Base-by-base conservation (phyloP, 352 stramenopile species). In the Globisporangium alternatum region DNA sequence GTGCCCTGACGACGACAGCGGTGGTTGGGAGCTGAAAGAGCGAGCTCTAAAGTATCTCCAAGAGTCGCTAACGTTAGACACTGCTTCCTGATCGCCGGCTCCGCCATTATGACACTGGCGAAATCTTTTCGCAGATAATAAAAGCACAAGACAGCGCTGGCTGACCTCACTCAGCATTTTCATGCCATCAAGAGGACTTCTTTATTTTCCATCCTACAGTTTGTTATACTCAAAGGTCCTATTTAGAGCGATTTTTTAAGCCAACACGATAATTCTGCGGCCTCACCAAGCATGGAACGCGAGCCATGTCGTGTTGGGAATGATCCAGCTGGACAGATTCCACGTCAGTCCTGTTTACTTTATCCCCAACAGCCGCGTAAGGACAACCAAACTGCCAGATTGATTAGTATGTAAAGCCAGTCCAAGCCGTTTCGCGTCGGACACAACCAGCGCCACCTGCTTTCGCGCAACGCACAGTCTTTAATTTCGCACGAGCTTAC, bases 11-110 rank as follows among this genome's bases (percentile, higher is more conserved):
- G 15, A 10, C 2, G 1, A 19, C 47, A 22, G 15, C 12, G 35
- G 39, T 45, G 43, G 22, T 7, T 8, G 43, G 9, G 51, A 58
- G 4, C n/a, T 5, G 13, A 33, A 58, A n/a, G 31, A 30, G 35
- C 3, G 52, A 25, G 51, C n/a, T 45, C 52, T 13, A 58, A 58
- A 58, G 52, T 45, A 58, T 58, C 52, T 58, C 17, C 19, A 58
- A 45, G 52, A 45, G n/a, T 9, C 31, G 31, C 30, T 55, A 37
- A 55, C 30, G 25, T 41, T 41, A 41, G 35, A 41, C 35, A 41
- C 35, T 0, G 35, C 48, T n/a, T 51, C 21, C 9, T 31, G 21
- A 17, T 31, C 45, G 10, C 3, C 25, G 5, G 44, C 19, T n/a
- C 45, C 31, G 6, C n/a, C 12, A 17, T 55, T 41, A 41, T 9